Conservation (phyloP, 2,329 filamentous ascomycete genomes). For the Pleurostoma richardsiae region DNA sequence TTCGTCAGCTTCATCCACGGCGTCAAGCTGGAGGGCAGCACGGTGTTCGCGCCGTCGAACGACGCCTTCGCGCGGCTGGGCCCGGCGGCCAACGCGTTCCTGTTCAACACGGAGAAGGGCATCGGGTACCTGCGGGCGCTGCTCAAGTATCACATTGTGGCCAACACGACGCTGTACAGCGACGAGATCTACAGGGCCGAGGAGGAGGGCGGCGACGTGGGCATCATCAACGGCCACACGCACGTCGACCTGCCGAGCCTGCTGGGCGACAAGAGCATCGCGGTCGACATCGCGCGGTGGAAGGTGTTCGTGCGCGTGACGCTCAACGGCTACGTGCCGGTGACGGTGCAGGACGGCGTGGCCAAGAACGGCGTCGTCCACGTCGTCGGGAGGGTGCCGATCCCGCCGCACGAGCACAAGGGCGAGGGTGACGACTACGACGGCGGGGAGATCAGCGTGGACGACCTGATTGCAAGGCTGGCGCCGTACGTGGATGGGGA, state of each 20-base stretch:
- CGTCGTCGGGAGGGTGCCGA: slow-evolving; percentile 64
- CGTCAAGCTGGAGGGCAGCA: slow-evolving; percentile 55
- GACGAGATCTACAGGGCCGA: slow-evolving; percentile 65
- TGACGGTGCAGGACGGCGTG: slow-evolving; percentile 64
- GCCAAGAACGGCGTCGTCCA: slow-evolving; percentile 81
- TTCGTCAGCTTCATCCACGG: slow-evolving; percentile 57
- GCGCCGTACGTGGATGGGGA: slow-evolving; percentile 34
- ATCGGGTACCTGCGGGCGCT: slow-evolving; percentile 72
- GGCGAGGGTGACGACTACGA: slow-evolving; percentile 25
- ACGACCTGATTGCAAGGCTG: slow-evolving; percentile 55
- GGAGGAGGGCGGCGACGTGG: slow-evolving; percentile 14
- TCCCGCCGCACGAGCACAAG: slow-evolving; percentile 63
- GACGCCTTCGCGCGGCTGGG: slow-evolving; percentile 74
- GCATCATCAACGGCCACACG: slow-evolving; percentile 42
- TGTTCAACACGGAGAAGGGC: slow-evolving; percentile 72
- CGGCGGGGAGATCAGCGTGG: slow-evolving; percentile 48
- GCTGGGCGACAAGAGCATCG: slow-evolving; percentile 59
- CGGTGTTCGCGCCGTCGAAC: slow-evolving; percentile 79
- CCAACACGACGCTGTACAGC: slow-evolving; percentile 73
- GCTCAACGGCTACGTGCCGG: slow-evolving; percentile 67
- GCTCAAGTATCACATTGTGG: slow-evolving; percentile 72
- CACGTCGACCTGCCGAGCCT: slow-evolving; percentile 71
- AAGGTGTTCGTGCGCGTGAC: slow-evolving; percentile 66
- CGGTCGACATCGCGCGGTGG: slow-evolving; percentile 65
- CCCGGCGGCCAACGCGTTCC: slow-evolving; percentile 69